Percentiles rank a stretch among this genome's conserved stretches.
phyloP scores from a whole-genome alignment of 139 green algal species.

The Asterochloris sp. region DNA sequence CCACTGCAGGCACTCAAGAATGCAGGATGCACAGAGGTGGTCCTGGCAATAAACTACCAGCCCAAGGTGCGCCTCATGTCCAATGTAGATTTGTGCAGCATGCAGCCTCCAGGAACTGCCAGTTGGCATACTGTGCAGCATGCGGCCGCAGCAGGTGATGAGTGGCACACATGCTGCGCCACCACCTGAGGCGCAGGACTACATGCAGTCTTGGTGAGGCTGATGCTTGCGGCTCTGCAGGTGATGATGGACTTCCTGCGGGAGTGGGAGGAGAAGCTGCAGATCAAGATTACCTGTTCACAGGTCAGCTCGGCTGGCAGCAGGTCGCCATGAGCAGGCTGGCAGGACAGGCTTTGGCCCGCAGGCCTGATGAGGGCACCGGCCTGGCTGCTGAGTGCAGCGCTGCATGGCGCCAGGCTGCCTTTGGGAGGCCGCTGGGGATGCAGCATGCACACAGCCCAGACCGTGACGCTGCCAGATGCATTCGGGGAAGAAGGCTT shows the following conservation, averaged over 20 bases:
- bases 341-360: neutral
- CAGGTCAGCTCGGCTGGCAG: constrained; percentile 43
- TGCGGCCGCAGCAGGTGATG: neutral
- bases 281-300: constrained; percentile 91
- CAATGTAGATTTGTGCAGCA: neutral
- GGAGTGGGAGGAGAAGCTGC: constrained; percentile 94
- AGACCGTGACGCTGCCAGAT: too few species aligned
- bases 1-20: constrained; percentile 78
- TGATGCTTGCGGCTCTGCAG: constrained; percentile 32
- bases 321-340: too few species aligned
- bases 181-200: too few species aligned
- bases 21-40: constrained; percentile 88
- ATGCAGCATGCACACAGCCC: too few species aligned
- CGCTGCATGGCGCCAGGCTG: neutral
- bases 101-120: neutral
- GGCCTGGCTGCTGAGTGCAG: neutral
- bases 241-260: constrained; percentile 94
- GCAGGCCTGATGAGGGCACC: neutral
- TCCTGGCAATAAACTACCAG: constrained; percentile 97
- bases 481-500: too few species aligned
- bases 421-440: too few species aligned
- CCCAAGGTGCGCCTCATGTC: constrained; percentile 60
- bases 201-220: too few species aligned
- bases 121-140: neutral
- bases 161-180: neutral